Evolutionary conservation across 129 eudicot genomes (phyloP).

Genomic region (Artemisia annua): DNA sequence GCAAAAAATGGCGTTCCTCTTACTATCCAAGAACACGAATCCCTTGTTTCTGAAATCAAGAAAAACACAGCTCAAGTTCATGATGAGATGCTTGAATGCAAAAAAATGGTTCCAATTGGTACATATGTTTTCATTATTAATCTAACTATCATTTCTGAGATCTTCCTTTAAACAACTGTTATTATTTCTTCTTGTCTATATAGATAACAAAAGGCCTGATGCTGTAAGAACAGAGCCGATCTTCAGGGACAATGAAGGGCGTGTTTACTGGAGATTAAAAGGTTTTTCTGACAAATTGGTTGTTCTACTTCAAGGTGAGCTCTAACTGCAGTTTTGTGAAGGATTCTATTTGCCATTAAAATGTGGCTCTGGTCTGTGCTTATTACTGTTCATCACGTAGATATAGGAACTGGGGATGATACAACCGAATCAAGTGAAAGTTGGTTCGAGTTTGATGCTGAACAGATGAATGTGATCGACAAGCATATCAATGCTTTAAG

Average conservation of each 20-base stretch:
- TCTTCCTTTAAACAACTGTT: not conserved
- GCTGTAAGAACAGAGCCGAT: constrained; percentile 53
- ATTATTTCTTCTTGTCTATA: not conserved
- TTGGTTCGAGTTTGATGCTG: constrained; percentile 53
- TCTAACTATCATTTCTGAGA: not conserved
- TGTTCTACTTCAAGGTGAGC: constrained; percentile 58
- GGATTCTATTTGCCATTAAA: constrained; percentile 1
- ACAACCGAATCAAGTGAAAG: constrained; percentile 36
- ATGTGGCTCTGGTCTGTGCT: not conserved
- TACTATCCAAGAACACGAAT: constrained; percentile 55
- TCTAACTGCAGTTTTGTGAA: not conserved
- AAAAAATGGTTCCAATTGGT: constrained; percentile 40
- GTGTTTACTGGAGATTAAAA: constrained; percentile 57
- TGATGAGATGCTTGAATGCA: constrained; percentile 51
- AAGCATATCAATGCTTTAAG: constrained; percentile 40
- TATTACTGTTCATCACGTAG: constrained; percentile 27
- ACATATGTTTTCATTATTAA: not conserved
- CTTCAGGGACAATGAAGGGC: constrained; percentile 42
- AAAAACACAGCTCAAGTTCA: constrained; percentile 52
- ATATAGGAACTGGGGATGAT: constrained; percentile 43
- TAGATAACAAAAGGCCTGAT: constrained; percentile 46
- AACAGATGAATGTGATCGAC: constrained; percentile 42
- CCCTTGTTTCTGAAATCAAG: constrained; percentile 44
- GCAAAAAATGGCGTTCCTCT: constrained; percentile 55
- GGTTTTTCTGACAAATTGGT: constrained; percentile 36